These are phyloP conservation scores for Diaporthe helianthi DNA, from an alignment of 2,329 filamentous ascomycete genomes.

Conservation along the genomic window DNA sequence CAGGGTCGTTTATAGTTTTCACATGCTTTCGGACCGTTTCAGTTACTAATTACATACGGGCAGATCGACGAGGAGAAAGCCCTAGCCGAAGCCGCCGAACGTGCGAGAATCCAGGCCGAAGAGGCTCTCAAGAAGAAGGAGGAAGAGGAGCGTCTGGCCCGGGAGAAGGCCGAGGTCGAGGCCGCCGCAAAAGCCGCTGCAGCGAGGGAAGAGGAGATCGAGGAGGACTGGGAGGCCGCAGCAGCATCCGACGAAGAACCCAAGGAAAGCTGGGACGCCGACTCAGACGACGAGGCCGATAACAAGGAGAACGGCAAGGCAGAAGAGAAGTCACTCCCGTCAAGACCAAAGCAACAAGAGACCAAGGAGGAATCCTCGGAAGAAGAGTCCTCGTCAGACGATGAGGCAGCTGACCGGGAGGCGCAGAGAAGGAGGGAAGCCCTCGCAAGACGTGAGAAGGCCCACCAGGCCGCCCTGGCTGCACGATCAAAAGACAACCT, in stretches of 20 bases:
- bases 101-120: constrained; percentile 73
- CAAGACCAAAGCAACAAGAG: constrained; percentile 44
- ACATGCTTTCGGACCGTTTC: background rate
- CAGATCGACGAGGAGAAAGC: constrained; percentile 79
- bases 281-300: constrained; percentile 73
- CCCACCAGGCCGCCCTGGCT: constrained; percentile 89
- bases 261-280: constrained; percentile 96
- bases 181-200: constrained; percentile 61
- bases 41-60: constrained; percentile 20
- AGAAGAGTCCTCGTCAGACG: constrained; percentile 72
- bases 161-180: constrained; percentile 63
- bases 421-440: constrained; percentile 86
- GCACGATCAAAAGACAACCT: constrained; percentile 93
- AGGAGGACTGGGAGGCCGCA: constrained; percentile 81
- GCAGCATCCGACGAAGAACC: constrained; percentile 78
- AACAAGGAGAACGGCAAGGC: constrained; percentile 45
- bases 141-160: constrained; percentile 43
- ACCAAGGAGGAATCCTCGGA: constrained; percentile 62
- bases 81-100: constrained; percentile 79
- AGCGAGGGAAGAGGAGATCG: constrained; percentile 64
- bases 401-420: constrained; percentile 65
- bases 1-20: no score
- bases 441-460: constrained; percentile 85
- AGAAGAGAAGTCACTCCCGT: constrained; percentile 45
- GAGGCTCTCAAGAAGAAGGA: constrained; percentile 52